A percentile compares a stretch with the other conserved stretches of the same genome.
phyloP scores from a whole-genome alignment of 371 early-diverging fungal genomes.

The Lichtheimia ornata region DNA sequence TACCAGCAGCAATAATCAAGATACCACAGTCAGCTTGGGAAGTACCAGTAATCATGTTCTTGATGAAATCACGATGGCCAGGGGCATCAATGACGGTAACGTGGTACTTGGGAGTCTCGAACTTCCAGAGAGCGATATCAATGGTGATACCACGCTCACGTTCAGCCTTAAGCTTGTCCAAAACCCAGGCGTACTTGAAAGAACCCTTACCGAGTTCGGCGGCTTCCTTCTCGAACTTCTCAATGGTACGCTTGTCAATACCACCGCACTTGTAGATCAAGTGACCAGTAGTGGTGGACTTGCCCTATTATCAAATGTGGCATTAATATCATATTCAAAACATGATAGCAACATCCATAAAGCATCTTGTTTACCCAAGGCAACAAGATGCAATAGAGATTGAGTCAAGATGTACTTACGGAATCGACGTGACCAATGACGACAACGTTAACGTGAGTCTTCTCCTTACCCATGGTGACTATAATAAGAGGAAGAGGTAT shows the following conservation, averaged over 20 bases:
- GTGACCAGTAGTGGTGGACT: conserved; percentile 74
- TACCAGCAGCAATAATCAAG: conserved; percentile 90
- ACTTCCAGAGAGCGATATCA: conserved; percentile 87
- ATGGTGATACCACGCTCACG: conserved; percentile 97
- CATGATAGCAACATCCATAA: not conserved
- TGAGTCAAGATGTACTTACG: conserved; percentile 15
- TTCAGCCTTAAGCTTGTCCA: conserved; percentile 97
- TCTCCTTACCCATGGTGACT: conserved; percentile 85
- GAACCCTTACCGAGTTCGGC: conserved; percentile 97
- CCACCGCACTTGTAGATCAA: conserved; percentile 98
- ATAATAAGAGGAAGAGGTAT: conserved; percentile 5
- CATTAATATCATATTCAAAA: conserved; percentile 82
- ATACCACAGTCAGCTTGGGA: conserved; percentile 81
- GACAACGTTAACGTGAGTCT: conserved; percentile 93
- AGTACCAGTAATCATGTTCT: conserved; percentile 99
- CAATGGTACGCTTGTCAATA: conserved; percentile 98
- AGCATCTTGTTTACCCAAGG: conserved; percentile 37
- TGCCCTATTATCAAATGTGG: conserved; percentile 54
- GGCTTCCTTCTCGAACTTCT: conserved; percentile 99
- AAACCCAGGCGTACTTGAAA: conserved; percentile 96
- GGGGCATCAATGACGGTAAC: conserved; percentile 98
- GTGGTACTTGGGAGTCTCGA: conserved; percentile 95
- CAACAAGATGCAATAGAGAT: too few relatives aligned
- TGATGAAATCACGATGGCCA: conserved; percentile 99
- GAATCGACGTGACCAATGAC: conserved; percentile 75